phyloP scores from a whole-genome alignment of 805 yeast species.

The Metschnikowia anglica region DNA sequence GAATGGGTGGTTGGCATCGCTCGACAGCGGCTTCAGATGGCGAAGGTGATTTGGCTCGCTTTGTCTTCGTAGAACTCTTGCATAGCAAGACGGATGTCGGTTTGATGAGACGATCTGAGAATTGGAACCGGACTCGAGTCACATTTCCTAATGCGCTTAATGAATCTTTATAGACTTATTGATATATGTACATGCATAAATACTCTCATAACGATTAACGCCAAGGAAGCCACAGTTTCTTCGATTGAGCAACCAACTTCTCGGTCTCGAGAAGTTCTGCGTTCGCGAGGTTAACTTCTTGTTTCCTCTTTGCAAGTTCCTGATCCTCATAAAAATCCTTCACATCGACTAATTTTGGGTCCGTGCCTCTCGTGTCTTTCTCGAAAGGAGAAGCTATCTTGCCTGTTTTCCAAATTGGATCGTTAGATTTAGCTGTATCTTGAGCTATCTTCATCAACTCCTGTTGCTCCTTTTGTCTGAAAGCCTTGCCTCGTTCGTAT shows the following conservation, averaged over 20 bases:
- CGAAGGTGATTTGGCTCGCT: slow-evolving; percentile 8
- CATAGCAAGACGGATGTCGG: too few relatives aligned
- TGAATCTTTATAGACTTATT: not conserved
- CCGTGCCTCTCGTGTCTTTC: slow-evolving; percentile 37
- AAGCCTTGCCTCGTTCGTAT: slow-evolving; percentile 61
- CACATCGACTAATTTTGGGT: slow-evolving; percentile 40
- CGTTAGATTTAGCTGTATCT: slow-evolving; percentile 62
- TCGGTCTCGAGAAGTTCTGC: slow-evolving; percentile 21
- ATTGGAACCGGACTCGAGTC: not conserved
- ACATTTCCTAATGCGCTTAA: not conserved
- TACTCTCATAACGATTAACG: slow-evolving; percentile 4
- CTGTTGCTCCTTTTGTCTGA: slow-evolving; percentile 67
- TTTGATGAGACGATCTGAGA: not conserved
- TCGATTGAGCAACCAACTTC: slow-evolving; percentile 23
- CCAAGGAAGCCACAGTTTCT: slow-evolving; percentile 25
- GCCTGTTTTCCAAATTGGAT: slow-evolving; percentile 84
- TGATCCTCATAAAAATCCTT: slow-evolving; percentile 48
- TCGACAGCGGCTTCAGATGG: slow-evolving; percentile 21
- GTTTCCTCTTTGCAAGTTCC: slow-evolving; percentile 41
- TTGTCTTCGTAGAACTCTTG: not conserved
- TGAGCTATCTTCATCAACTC: slow-evolving; percentile 66
- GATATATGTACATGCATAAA: slow-evolving; percentile 1
- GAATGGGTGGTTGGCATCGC: slow-evolving; percentile 29
- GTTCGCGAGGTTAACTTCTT: slow-evolving; percentile 27
- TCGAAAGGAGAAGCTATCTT: slow-evolving; percentile 69